Evolutionary conservation across 352 stramenopile genomes (phyloP).

Genomic region (Elongisporangium senticosum): DNA sequence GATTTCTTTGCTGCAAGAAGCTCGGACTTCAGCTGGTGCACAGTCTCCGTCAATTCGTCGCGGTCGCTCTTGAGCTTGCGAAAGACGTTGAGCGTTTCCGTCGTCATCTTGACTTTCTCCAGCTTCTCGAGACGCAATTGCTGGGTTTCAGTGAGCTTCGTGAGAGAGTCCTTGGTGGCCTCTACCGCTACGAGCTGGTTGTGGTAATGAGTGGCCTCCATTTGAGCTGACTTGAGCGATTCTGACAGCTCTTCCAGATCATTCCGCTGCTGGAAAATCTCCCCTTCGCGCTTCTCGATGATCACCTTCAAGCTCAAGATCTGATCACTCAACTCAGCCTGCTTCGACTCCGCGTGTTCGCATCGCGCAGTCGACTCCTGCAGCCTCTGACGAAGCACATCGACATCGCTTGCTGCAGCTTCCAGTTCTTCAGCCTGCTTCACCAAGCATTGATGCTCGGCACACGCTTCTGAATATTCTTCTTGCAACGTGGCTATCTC

Average conservation of each 20-base stretch:
- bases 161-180: conserved; percentile 33
- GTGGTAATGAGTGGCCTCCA: conserved; percentile 49
- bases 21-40: conserved; percentile 29
- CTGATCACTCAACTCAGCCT: conserved; percentile 12
- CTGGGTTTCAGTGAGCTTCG: conserved; percentile 44
- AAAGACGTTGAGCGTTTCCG: conserved; percentile 61
- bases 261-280: conserved; percentile 35
- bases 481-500: conserved; percentile 23
- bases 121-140: conserved; percentile 67
- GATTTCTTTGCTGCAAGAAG: conserved; percentile 7
- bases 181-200: conserved; percentile 37
- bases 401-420: conserved; percentile 16
- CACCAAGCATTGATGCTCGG: conserved; percentile 15
- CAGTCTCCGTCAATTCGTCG: conserved; percentile 36
- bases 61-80: conserved; percentile 60
- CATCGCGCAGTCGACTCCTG: conserved; percentile 21
- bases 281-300: conserved; percentile 50
- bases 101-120: conserved; percentile 83
- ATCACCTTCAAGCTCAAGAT: conserved; percentile 27
- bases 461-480: conserved; percentile 25
- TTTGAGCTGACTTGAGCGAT: conserved; percentile 47
- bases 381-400: conserved; percentile 25
- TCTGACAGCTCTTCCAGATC: conserved; percentile 46
- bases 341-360: conserved; percentile 16
- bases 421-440: conserved; percentile 25